Conservation (phyloP, 305 asterid species). For the Solanum chacoense region DNA sequence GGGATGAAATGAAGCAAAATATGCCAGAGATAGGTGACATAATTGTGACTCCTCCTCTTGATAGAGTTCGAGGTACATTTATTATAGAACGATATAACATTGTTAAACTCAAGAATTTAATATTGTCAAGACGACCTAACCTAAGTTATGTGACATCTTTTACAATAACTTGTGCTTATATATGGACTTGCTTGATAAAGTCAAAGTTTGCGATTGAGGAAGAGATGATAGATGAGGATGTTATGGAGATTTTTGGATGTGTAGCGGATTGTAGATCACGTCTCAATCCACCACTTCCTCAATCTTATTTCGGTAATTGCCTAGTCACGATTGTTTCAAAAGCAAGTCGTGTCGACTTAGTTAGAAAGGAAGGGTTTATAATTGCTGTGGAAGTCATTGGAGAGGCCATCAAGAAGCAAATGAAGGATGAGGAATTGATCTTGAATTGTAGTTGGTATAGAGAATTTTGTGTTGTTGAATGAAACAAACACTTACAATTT, state of each 20-base stretch:
- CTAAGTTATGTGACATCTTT: constrained; percentile 5
- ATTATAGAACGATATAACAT: neutral
- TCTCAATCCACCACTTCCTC: constrained; percentile 18
- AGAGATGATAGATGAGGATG: neutral
- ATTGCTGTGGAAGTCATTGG: neutral
- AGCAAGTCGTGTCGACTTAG: neutral
- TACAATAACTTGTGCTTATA: neutral
- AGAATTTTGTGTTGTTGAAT: neutral
- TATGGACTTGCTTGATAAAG: constrained; percentile 19
- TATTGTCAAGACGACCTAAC: neutral
- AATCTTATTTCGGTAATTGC: constrained; percentile 23
- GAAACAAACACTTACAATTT: neutral
- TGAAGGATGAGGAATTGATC: neutral
- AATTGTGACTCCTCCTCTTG: too few relatives aligned
- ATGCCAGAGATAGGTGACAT: neutral
- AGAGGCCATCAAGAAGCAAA: neutral
- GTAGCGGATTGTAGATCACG: constrained; percentile 11
- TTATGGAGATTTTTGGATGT: neutral
- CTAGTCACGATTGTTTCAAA: neutral
- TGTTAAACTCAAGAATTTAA: constrained; percentile 9
- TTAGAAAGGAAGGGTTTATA: neutral
- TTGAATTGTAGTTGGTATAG: neutral
- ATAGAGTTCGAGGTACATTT: constrained; percentile 8
- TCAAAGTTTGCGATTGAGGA: neutral
- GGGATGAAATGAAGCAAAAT: neutral